Evolutionary conservation across 345 rosid genomes (phyloP), one percentile per base, ranked within the genome.

Genomic region (Kandelia obovata): DNA sequence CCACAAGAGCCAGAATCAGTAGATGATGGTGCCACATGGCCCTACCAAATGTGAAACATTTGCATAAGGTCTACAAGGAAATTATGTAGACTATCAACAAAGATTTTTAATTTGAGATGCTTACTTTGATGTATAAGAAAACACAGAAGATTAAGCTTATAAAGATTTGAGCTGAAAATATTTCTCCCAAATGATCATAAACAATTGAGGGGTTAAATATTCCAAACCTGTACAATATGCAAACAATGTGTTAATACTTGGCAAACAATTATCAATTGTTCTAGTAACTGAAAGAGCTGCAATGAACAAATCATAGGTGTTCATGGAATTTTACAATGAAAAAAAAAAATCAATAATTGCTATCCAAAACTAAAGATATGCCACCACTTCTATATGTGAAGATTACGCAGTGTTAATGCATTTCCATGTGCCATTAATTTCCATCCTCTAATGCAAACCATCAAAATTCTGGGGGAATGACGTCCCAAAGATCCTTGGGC

Each of bases 161-260:
- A 55, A 90, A 82, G 62, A 92, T 89, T 17, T 92, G 88, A 20
- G 97, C 89, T 0, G 97, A 95, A 70, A 79, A 95, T 82, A 95
- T 95, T 81, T 95, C 99, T 57, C 99, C 99, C 82, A 95, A 79
- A 77, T 84, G 96, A 83, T 95, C 96, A 80, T 95, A 95, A 71
- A 95, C 96, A 77, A 90, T 59, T 0, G 96, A 57, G 26, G 97
- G 94, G 87, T 82, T 90, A 81, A 95, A 90, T 79, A 95, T 86
- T 30, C 98, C 92, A 73, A 84, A 92, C 98, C 99, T 92, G 90
- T 81, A 77, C 51, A 71, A 69, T 55, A 77, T 57, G 72, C 1
- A 37, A 65, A 10, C 53, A 2, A 57, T 66, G 7, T 19, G 58
- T 32, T 21, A 71, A 11, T 57, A 20, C 60, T 52, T 58, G 23